Base-by-base conservation (phyloP, 345 rosid species). In the Dimocarpus longan region DNA sequence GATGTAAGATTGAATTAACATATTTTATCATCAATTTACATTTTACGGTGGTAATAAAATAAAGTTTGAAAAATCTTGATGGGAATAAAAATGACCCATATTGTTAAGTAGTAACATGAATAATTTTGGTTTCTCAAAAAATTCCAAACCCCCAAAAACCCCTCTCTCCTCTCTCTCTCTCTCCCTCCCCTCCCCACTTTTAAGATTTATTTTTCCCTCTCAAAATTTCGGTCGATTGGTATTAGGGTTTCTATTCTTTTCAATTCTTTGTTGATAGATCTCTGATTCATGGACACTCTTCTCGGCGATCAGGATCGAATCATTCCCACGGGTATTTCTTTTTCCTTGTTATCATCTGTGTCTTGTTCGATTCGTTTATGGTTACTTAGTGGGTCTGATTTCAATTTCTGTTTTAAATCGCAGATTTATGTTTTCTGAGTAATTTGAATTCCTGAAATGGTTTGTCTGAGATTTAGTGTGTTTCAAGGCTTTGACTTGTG, bases 321-420 rank as follows among this genome's bases (percentile, higher is more conserved):
- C 81, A 78, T 79, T 81, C 24, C 83, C 44, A 80, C 86, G 18
- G 88, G 88, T 86, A 86, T 75, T 39, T 78, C 12, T 54, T 6
- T 6, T 5, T 15, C 46, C 39, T 4, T 44, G 48, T 52, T 52
- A 43, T 43, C 54, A 74, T 64, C 4, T 39, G 69, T 48, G 22
- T 26, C 8, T 71, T 62, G 40, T 70, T 72, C 12, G 26, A 26
- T 76, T 75, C 63, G 26, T 48, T 26, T 52, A 19, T 21, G 9
- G 65, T 21, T 21, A 4, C 6, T 60, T 60, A 60, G 19, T 60
- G 28, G 26, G 9, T 60, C 13, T 60, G 65, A 60, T 76, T 4
- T 71, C 68, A 13, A 21, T 44, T 26, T 26, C 28, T 1, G 28
- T 0, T 26, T 26, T 44, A 11, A 8, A 12, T 21, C 28, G 28